These are phyloP conservation scores for Obelidium mucronatum DNA, from an alignment of 192 early-diverging fungal genomes.

Conservation along the genomic window DNA sequence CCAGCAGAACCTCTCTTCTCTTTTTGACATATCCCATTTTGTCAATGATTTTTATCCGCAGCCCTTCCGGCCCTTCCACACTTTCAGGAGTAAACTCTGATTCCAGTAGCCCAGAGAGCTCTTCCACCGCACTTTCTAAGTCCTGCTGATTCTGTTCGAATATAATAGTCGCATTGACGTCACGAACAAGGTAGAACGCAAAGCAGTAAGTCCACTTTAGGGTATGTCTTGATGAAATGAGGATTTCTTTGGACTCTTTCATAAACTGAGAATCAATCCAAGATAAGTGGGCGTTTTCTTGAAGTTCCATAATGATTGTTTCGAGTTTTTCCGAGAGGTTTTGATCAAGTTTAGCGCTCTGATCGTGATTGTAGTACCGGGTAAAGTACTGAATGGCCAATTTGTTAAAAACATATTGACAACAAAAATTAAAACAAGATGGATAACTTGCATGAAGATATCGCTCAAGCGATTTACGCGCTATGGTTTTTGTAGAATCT, in stretches of 20 bases:
- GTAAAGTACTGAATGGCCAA: conserved; percentile 76
- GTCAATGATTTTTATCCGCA: conserved; percentile 88
- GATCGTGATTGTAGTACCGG: conserved; percentile 96
- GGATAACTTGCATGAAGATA: conserved; percentile 85
- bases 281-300: conserved; percentile 82
- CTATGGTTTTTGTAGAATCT: conserved; percentile 77
- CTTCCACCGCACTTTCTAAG: conserved; percentile 95
- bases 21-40: conserved; percentile 89
- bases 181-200: conserved; percentile 84
- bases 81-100: conserved; percentile 69
- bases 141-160: conserved; percentile 99
- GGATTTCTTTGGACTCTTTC: conserved; percentile 86
- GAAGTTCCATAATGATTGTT: conserved; percentile 95
- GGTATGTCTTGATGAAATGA: conserved; percentile 87
- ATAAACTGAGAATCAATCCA: conserved; percentile 99
- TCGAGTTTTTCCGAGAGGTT: conserved; percentile 86
- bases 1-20: conserved; percentile 86
- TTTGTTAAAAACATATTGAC: neutral
- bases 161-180: conserved; percentile 84
- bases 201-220: conserved; percentile 98
- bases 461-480: conserved; percentile 83
- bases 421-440: neutral
- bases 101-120: conserved; percentile 89
- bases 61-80: conserved; percentile 74
- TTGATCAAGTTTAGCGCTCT: conserved; percentile 84